Conservation (phyloP, 1,284 basidiomycete species). For the Salmacisia buchloeana region DNA sequence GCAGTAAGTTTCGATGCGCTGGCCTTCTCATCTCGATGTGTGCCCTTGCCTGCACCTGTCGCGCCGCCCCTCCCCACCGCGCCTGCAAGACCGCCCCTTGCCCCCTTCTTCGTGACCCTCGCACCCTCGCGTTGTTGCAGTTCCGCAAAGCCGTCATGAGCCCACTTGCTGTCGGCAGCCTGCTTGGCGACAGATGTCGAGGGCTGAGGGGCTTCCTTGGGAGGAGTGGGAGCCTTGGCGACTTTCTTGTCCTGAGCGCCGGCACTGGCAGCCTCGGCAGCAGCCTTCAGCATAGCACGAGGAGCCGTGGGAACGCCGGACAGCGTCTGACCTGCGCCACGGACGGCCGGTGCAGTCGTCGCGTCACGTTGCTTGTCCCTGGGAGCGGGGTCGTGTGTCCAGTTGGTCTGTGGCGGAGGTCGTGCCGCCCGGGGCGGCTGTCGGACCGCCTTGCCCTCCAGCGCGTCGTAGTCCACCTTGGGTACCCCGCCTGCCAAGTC, state of each 20-base stretch:
- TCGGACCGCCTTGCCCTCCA: constrained; percentile 7
- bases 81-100: background rate
- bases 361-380: too few species aligned
- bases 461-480: constrained; percentile 8
- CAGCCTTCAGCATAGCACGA: constrained; percentile 1
- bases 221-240: background rate
- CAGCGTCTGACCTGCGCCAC: too few species aligned
- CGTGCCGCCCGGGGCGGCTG: constrained; percentile 2
- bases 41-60: background rate
- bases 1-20: background rate
- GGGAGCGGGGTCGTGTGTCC: too few species aligned
- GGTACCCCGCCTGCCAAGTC: background rate
- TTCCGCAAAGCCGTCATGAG: constrained; percentile 3
- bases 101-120: background rate
- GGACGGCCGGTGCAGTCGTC: too few species aligned
- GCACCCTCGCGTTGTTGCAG: background rate
- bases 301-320: constrained; percentile 4
- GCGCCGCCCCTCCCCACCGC: background rate
- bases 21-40: background rate
- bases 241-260: background rate
- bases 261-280: background rate
- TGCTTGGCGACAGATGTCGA: background rate
- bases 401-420: background rate
- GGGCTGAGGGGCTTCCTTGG: background rate
- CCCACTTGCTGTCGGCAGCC: background rate